These are phyloP conservation scores for Blastobotrys elegans DNA, from an alignment of 1,139 yeast species.

Conservation along the genomic window DNA sequence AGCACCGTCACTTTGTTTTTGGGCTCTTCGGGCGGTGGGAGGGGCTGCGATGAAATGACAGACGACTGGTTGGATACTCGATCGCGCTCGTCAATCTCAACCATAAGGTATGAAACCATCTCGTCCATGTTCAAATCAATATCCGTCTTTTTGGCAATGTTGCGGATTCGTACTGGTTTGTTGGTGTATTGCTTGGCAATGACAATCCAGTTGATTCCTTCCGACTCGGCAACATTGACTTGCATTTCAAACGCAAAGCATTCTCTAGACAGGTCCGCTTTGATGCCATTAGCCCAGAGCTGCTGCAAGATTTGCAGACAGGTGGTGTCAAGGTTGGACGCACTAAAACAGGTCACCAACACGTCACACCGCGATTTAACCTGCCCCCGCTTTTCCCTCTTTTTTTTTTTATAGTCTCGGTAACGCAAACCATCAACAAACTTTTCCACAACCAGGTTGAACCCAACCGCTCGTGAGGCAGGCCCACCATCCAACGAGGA, in stretches of 20 bases:
- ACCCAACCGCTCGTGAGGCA: conserved; percentile 70
- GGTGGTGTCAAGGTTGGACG: conserved; percentile 42
- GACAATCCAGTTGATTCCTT: conserved; percentile 72
- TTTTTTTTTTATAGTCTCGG: conserved; percentile 24
- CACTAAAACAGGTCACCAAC: conserved; percentile 61
- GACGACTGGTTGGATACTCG: neutral
- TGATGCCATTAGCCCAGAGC: conserved; percentile 67
- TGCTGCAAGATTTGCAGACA: conserved; percentile 59
- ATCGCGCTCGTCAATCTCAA: conserved; percentile 38
- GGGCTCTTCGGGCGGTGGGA: too few relatives aligned
- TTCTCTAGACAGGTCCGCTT: conserved; percentile 60
- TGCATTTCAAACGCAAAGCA: conserved; percentile 61
- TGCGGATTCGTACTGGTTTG: conserved; percentile 71
- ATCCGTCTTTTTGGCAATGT: conserved; percentile 56
- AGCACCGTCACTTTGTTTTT: conserved; percentile 19
- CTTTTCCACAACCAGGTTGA: conserved; percentile 66
- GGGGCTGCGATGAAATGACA: neutral
- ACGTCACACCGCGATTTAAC: conserved; percentile 63
- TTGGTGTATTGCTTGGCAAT: conserved; percentile 48
- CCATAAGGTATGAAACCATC: conserved; percentile 45
- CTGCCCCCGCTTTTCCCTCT: conserved; percentile 24
- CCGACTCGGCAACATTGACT: conserved; percentile 54
- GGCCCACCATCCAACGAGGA: conserved; percentile 40
- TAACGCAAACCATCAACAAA: conserved; percentile 46
- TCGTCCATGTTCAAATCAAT: conserved; percentile 68